phyloP scores from a whole-genome alignment of 2,329 filamentous ascomycete genomes.

The Fusarium vanettenii region DNA sequence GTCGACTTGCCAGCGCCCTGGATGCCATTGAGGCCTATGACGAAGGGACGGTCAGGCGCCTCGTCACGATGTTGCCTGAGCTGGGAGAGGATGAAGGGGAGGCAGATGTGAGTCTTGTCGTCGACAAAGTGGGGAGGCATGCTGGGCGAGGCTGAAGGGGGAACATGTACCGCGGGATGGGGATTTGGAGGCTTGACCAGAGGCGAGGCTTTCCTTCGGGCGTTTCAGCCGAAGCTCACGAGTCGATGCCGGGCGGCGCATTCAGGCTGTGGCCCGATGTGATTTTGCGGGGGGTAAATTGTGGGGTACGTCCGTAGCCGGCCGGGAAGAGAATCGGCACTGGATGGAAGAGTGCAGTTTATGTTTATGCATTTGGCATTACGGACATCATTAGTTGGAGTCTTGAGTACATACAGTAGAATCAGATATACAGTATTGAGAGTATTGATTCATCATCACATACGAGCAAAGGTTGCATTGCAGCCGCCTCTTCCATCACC shows the following conservation, averaged over 20 bases:
- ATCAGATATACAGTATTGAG: background rate
- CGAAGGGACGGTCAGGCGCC: slow-evolving; percentile 68
- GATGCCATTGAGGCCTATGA: slow-evolving; percentile 90
- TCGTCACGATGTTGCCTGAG: slow-evolving; percentile 61
- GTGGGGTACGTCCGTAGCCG: slow-evolving; percentile 35
- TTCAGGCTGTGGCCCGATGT: slow-evolving; percentile 29
- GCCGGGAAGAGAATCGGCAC: slow-evolving; percentile 37
- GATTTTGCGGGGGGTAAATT: slow-evolving; percentile 36
- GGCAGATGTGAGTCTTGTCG: slow-evolving; percentile 82
- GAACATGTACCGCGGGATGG: slow-evolving; percentile 19
- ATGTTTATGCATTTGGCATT: background rate
- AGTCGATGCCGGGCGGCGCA: slow-evolving; percentile 11
- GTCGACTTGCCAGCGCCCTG: slow-evolving; percentile 96
- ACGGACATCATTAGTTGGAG: background rate
- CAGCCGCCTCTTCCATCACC: background rate
- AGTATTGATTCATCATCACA: background rate
- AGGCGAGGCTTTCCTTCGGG: background rate
- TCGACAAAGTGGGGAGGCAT: slow-evolving; percentile 66
- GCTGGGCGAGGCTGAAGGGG: background rate
- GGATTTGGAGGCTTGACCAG: background rate
- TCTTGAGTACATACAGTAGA: background rate
- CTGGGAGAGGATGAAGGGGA: slow-evolving; percentile 78
- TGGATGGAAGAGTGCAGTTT: background rate
- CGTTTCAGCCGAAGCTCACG: slow-evolving; percentile 31
- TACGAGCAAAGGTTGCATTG: background rate